These are phyloP conservation scores for Chimonanthus salicifolius DNA, from an alignment of 164 flowering plant genomes.

Conservation along the genomic window DNA sequence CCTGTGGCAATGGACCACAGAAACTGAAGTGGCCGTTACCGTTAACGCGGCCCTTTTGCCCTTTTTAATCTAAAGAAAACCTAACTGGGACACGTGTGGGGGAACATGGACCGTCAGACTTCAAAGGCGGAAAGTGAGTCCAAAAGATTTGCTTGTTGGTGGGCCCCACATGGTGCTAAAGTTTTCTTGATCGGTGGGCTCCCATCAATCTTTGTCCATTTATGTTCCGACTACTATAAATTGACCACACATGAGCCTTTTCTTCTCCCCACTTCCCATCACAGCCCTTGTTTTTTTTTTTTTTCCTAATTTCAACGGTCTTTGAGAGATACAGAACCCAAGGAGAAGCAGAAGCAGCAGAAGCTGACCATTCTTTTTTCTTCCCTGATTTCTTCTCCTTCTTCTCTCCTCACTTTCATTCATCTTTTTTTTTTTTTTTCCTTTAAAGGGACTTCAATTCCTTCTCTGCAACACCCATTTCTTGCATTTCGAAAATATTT, in stretches of 20 bases:
- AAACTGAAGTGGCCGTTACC: not conserved
- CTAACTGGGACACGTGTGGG: not conserved
- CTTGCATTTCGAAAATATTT: not conserved
- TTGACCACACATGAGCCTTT: slow-evolving; percentile 1
- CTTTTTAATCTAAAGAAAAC: too few relatives aligned
- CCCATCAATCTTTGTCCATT: slow-evolving; percentile 18
- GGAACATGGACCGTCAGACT: not conserved
- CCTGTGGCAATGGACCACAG: not conserved
- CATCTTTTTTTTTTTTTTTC: not conserved
- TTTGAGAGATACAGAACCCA: not conserved
- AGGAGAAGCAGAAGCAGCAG: not conserved
- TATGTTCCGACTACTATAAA: slow-evolving; percentile 15
- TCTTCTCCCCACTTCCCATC: not conserved
- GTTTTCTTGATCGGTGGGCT: not conserved
- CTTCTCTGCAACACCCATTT: not conserved
- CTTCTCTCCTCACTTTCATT: not conserved
- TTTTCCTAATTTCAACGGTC: not conserved
- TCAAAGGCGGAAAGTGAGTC: too few relatives aligned
- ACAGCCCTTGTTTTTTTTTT: not conserved
- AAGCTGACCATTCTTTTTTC: not conserved
- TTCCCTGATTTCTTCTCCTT: not conserved
- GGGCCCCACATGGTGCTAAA: not conserved
- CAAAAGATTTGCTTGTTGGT: not conserved
- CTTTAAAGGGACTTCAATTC: not conserved
- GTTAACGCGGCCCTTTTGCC: not conserved